Base-by-base conservation (phyloP, 2,329 filamentous ascomycete species). In the Cladobotryum mycophilum region DNA sequence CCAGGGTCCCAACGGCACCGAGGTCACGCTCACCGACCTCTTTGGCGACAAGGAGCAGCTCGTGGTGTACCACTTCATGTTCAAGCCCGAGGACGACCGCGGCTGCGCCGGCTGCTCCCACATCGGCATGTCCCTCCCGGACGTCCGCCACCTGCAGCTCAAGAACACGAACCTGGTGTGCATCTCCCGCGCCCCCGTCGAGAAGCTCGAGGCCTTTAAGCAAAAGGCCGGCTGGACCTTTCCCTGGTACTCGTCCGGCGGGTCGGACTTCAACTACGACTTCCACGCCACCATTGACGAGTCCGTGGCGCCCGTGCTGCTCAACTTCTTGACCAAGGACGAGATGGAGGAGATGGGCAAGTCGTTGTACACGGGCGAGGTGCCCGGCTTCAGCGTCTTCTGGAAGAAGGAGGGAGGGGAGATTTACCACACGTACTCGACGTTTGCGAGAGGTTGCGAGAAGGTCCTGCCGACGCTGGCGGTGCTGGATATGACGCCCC, bases 21-120 rank as follows among this genome's bases (percentile, higher is more conserved):
- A 40, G 12, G 41, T 59, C 22, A 59, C 55, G 2, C 56, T 71
- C 17, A 7, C 38, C 2, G 64, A 66, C 3, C 61, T 71, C 41
- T 71, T 70, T 46, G 58, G 58, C 5, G 60, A 58, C 46, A 62
- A 62, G 25, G 60, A 65, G 25, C 64, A 70, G 48, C 63, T 73
- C 51, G 63, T 72, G 41, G 52, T 76, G 35, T 74, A 74, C 55
- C 71, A 75, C 58, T 75, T 74, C 63, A 76, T 75, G 72, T 71
- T 74, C 49, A 59, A 55, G 0, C 68, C 70, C 2, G 55, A 60
- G 3, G 57, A 64, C 2, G 60, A 66, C 3, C 51, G 56, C 5
- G 71, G 64, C 22, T 75, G 71, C 51, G 52, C 58, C 14, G 70
- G 68, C 5, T 75, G 70, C 56, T 63, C 64, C 7, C 66, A 71